These are phyloP conservation scores for Stellera chamaejasme DNA, from an alignment of 345 rosid genomes.

Conservation along the genomic window DNA sequence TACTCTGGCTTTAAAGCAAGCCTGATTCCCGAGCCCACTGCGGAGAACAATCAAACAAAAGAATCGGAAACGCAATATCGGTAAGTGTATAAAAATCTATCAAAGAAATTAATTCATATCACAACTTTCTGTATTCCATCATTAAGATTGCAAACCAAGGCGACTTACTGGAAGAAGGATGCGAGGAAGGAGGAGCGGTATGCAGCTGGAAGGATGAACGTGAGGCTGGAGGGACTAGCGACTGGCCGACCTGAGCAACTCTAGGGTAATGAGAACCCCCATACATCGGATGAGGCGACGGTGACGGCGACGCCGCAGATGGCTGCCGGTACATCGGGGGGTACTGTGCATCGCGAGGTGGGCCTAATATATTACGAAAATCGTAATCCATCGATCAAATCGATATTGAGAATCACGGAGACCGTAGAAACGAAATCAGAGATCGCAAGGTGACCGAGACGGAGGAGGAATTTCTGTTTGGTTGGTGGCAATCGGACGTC, in stretches of 20 bases:
- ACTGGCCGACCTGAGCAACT: slow-evolving; percentile 40
- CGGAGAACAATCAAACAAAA: slow-evolving; percentile 10
- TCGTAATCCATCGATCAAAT: slow-evolving; percentile 35
- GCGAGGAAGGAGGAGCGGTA: slow-evolving; percentile 26
- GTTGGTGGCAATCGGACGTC: no score
- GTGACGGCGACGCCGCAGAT: slow-evolving; percentile 1
- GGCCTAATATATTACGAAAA: slow-evolving; percentile 37
- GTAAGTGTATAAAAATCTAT: neutral
- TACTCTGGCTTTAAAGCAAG: slow-evolving; percentile 71
- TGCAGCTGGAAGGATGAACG: slow-evolving; percentile 37
- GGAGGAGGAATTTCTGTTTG: no score
- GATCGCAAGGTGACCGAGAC: no score
- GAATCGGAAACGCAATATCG: neutral
- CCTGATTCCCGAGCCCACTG: slow-evolving; percentile 78
- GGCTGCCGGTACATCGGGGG: slow-evolving; percentile 12
- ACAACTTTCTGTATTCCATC: no score
- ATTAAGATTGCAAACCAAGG: neutral
- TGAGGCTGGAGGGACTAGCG: slow-evolving; percentile 29
- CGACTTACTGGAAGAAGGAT: slow-evolving; percentile 34
- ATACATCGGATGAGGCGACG: slow-evolving; percentile 39
- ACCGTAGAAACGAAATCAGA: no score
- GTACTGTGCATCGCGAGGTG: slow-evolving; percentile 18
- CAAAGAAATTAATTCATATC: neutral
- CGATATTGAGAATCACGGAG: no score
- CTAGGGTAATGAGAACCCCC: slow-evolving; percentile 57